Evolutionary conservation across 2,329 filamentous ascomycete species (phyloP).

Genomic region (Cladosporium sp.): DNA sequence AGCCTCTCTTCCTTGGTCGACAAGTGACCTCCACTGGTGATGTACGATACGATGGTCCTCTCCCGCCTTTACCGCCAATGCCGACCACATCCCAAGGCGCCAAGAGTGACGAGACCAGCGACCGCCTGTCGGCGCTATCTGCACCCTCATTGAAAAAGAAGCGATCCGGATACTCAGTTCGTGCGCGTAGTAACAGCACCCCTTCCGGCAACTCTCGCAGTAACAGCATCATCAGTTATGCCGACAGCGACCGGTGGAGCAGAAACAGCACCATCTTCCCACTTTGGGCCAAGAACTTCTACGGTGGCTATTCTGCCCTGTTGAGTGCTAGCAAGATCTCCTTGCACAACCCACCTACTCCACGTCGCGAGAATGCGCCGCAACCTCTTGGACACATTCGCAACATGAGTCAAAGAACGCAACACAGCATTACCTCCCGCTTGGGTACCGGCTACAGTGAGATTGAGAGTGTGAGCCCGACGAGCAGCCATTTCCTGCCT

Average conservation of each 20-base stretch:
- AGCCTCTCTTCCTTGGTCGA: constrained; percentile 34
- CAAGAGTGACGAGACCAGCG: constrained; percentile 32
- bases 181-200: constrained; percentile 34
- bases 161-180: constrained; percentile 36
- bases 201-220: constrained; percentile 32
- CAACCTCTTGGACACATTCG: constrained; percentile 22
- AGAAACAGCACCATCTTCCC: constrained; percentile 36
- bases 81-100: constrained; percentile 26
- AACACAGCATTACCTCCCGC: constrained; percentile 35
- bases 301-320: constrained; percentile 31
- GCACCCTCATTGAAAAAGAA: constrained; percentile 34
- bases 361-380: constrained; percentile 6
- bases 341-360: constrained; percentile 25
- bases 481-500: constrained; percentile 37
- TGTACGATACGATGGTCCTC: constrained; percentile 32
- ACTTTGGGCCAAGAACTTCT: constrained; percentile 39
- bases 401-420: constrained; percentile 32
- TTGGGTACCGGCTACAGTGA: constrained; percentile 33
- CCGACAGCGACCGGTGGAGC: constrained; percentile 32
- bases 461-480: constrained; percentile 29
- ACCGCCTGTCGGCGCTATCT: constrained; percentile 38
- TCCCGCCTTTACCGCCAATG: constrained; percentile 34
- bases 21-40: constrained; percentile 15
- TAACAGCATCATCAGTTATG: constrained; percentile 32
- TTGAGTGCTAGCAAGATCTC: constrained; percentile 33